Evolutionary conservation across 2,329 filamentous ascomycete genomes (phyloP), one percentile per base, ranked within the genome.

Genomic region (Pyricularia pennisetigena): DNA sequence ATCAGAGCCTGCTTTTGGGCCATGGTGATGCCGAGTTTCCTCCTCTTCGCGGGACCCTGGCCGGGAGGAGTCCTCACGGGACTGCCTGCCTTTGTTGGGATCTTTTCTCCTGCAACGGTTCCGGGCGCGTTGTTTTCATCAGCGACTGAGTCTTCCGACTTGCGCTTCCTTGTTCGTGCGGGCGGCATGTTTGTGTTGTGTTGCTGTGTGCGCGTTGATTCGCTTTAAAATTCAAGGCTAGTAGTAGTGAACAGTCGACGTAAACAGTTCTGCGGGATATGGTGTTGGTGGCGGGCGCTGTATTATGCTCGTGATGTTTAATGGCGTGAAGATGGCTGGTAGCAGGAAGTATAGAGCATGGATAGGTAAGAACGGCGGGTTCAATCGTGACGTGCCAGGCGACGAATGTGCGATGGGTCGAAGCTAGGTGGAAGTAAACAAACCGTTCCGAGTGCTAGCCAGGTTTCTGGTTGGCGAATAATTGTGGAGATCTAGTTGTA

Each of bases 1-100:
- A 97, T 90, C 67, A 97, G 81, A 12, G 91, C 90, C 78, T 95
- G 91, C 79, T 97, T 97, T 76, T 97, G 92, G 59, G 83, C 83
- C 68, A 86, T 77, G 3, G 88, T 88, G 71, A 94, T 85, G 62
- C 84, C 86, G 69, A 85, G 79, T 74, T 80, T 83, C 71, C 79
- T 83, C 79, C 86, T 90, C 78, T 85, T 89, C 68, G 85, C 83
- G 1, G 90, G 89, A 74, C 87, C 90, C 9, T 49, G 30, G 23
- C 59, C 26, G 1, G 66, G 64, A 2, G 66, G 66, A 10, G 66
- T 67, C 80, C 81, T 71, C 75, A 79, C 70, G 32, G 78, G 78
- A 24, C 72, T 75, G 57, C 72, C 74, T 28, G 71, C 73, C 70
- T 79, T 78, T 14, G 76, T 78, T 5, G 78, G 74, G 29, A 76